Percentiles rank a stretch among this genome's conserved stretches.
phyloP scores from a whole-genome alignment of 1,284 basidiomycete species.

The Tilletia caries region DNA sequence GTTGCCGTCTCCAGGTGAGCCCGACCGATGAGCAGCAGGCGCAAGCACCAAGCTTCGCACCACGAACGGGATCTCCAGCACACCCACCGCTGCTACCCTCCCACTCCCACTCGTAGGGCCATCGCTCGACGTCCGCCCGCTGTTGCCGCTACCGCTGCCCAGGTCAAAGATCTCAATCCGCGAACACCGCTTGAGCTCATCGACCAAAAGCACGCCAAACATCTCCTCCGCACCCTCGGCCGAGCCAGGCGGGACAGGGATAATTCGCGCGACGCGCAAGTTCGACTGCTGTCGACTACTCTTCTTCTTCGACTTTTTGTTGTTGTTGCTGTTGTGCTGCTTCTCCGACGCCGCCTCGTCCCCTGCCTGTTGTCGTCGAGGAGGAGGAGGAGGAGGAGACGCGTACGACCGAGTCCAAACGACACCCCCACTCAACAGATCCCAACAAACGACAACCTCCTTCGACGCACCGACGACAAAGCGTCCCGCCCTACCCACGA shows the following conservation, averaged over 20 bases:
- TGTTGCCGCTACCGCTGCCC: too few species aligned
- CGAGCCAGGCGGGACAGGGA: neutral
- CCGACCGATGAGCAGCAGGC: too few species aligned
- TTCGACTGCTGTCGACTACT: too few species aligned
- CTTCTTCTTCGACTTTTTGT: slow-evolving; percentile 62
- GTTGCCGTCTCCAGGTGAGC: neutral
- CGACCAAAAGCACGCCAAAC: neutral
- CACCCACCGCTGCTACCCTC: too few species aligned
- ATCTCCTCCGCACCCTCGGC: neutral
- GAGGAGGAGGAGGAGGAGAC: slow-evolving; percentile 32
- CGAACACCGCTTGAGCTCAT: neutral
- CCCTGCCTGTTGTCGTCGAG: neutral
- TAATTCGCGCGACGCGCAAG: slow-evolving; percentile 49
- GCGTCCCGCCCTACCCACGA: slow-evolving; percentile 65
- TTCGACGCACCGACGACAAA: slow-evolving; percentile 62
- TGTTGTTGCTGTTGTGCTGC: slow-evolving; percentile 56
- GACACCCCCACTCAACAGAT: slow-evolving; percentile 62
- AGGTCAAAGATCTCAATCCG: neutral
- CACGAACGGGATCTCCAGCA: neutral
- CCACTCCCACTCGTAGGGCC: too few species aligned
- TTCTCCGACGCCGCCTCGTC: neutral
- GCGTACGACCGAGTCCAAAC: slow-evolving; percentile 49
- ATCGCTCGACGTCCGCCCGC: too few species aligned
- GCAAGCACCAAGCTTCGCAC: neutral
- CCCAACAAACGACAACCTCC: slow-evolving; percentile 70